A percentile compares a stretch with the other conserved stretches of the same genome.
Evolutionary conservation across 2,329 filamentous ascomycete genomes (phyloP).

Genomic region (Lecanoromycetidae sp.): DNA sequence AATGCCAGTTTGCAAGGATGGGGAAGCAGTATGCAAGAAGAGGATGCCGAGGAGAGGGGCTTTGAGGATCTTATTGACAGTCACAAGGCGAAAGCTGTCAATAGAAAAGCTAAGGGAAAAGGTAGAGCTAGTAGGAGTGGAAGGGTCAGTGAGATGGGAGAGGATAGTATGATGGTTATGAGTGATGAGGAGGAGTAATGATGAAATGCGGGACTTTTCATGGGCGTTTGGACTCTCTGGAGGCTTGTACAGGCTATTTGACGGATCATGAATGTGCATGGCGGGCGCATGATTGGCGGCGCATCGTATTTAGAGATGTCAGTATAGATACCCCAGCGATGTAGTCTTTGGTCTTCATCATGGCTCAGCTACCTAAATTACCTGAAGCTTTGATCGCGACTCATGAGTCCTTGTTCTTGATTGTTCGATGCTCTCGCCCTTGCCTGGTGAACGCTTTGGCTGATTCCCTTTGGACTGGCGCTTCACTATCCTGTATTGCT

Average conservation of each 20-base stretch:
- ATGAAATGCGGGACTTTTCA: not conserved
- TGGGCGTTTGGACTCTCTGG: not conserved
- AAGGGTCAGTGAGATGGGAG: slow-evolving; percentile 22
- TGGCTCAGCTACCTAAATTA: no score
- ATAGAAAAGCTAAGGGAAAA: slow-evolving; percentile 18
- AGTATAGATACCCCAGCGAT: not conserved
- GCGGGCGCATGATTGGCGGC: no score
- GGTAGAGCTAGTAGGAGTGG: slow-evolving; percentile 23
- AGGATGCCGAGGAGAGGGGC: slow-evolving; percentile 26
- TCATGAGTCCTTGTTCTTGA: no score
- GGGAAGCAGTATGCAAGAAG: slow-evolving; percentile 22
- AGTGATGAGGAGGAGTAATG: slow-evolving; percentile 25
- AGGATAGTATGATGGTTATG: slow-evolving; percentile 29
- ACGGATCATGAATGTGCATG: no score
- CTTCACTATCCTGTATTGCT: no score
- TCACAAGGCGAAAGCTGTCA: not conserved
- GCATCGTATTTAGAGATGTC: no score
- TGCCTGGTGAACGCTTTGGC: no score
- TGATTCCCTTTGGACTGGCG: no score
- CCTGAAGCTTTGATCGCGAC: no score
- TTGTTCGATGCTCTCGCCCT: no score
- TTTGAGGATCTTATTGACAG: slow-evolving; percentile 15
- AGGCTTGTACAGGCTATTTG: no score
- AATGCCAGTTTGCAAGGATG: slow-evolving; percentile 16
- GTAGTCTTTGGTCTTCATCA: not conserved